Conservation (phyloP, 2,329 filamentous ascomycete species). For the Tolypocladium tundrense region DNA sequence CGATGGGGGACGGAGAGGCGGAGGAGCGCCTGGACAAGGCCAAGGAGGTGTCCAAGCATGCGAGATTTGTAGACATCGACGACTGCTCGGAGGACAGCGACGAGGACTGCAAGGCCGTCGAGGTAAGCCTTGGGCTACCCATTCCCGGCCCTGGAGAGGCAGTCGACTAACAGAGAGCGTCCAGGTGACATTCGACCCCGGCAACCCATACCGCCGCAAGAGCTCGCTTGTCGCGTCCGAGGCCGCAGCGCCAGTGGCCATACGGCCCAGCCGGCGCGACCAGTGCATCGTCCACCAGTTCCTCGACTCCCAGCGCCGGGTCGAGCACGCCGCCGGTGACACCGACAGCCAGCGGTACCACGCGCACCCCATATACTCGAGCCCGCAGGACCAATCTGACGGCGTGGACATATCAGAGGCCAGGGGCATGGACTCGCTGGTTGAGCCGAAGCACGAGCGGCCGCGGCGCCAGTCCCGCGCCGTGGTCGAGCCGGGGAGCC, state of each 20-base stretch:
- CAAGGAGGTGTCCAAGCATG: slow-evolving; percentile 10
- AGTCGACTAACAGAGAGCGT: background rate
- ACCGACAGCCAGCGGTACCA: slow-evolving; percentile 15
- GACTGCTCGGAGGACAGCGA: slow-evolving; percentile 35
- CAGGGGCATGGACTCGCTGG: slow-evolving; percentile 9
- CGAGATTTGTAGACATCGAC: slow-evolving; percentile 14
- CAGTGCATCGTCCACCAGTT: slow-evolving; percentile 58
- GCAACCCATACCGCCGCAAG: slow-evolving; percentile 53
- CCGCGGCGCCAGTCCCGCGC: slow-evolving; percentile 12
- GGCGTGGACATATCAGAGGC: slow-evolving; percentile 7
- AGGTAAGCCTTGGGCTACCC: slow-evolving; percentile 25
- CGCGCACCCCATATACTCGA: slow-evolving; percentile 17
- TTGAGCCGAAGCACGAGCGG: slow-evolving; percentile 11
- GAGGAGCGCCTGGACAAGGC: slow-evolving; percentile 1
- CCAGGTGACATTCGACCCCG: slow-evolving; percentile 52
- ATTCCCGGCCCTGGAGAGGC: background rate
- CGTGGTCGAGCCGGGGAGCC: slow-evolving; percentile 28
- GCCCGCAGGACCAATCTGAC: slow-evolving; percentile 7
- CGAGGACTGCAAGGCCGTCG: slow-evolving; percentile 34
- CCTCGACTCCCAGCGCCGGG: slow-evolving; percentile 43
- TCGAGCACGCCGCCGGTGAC: slow-evolving; percentile 15
- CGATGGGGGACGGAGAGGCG: background rate
- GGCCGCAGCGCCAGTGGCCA: slow-evolving; percentile 21
- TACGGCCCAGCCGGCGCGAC: slow-evolving; percentile 23
- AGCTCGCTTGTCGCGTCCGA: slow-evolving; percentile 51